Conservation (phyloP, 2,329 filamentous ascomycete species). For the Penicillium sp. region DNA sequence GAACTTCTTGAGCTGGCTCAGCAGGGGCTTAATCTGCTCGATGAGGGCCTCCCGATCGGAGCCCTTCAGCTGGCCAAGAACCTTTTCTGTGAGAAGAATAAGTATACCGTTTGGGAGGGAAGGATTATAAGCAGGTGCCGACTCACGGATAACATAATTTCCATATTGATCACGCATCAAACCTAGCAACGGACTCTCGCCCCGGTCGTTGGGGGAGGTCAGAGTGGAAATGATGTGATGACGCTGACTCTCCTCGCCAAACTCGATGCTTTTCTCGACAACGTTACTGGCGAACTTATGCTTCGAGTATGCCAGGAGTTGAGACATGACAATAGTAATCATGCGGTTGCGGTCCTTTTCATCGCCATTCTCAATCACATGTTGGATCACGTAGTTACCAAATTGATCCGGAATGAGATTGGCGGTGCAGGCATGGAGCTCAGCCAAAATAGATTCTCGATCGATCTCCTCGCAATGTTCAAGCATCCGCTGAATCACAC, state of each 20-base stretch:
- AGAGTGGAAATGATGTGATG: conserved; percentile 65
- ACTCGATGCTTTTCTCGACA: conserved; percentile 84
- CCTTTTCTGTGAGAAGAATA: conserved; percentile 63
- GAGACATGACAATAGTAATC: conserved; percentile 67
- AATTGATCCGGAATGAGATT: conserved; percentile 80
- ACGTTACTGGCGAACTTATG: conserved; percentile 98
- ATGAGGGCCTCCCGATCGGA: conserved; percentile 59
- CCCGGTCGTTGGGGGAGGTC: conserved; percentile 59
- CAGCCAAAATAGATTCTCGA: conserved; percentile 68
- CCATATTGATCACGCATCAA: conserved; percentile 89
- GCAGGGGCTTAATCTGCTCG: conserved; percentile 61
- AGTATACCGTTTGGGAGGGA: conserved; percentile 19
- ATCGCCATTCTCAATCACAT: conserved; percentile 77
- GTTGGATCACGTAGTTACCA: conserved; percentile 94
- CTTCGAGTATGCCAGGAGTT: conserved; percentile 75
- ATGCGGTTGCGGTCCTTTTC: conserved; percentile 69
- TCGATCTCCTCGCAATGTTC: conserved; percentile 74
- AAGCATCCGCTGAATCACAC: conserved; percentile 87
- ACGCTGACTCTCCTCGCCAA: conserved; percentile 67
- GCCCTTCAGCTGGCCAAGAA: conserved; percentile 63
- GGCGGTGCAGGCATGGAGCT: conserved; percentile 70
- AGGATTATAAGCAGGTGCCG: not conserved
- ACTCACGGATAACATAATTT: conserved; percentile 95
- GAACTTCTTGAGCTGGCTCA: conserved; percentile 61
- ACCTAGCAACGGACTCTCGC: conserved; percentile 66